phyloP scores from a whole-genome alignment of 106 monocot genomes.

The Phalaenopsis aphrodite region DNA sequence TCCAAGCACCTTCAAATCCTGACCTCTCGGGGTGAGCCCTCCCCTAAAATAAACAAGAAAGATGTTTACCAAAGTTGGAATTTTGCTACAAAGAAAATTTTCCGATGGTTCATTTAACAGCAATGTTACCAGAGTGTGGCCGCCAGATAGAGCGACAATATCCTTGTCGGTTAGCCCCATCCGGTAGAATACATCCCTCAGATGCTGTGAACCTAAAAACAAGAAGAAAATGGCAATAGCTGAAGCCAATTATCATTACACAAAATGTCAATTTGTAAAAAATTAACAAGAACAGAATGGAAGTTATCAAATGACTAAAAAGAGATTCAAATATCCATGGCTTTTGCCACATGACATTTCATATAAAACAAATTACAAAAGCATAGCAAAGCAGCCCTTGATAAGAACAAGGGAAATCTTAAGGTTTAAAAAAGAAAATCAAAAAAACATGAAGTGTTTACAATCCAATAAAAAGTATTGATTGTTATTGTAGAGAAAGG shows the following conservation, averaged over 20 bases:
- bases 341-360: not conserved
- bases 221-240: slow-evolving; percentile 7
- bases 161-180: slow-evolving; percentile 82
- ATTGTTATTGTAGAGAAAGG: not conserved
- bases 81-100: not conserved
- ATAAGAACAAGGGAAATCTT: not conserved
- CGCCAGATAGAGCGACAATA: slow-evolving; percentile 72
- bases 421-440: not conserved
- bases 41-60: slow-evolving; percentile 36
- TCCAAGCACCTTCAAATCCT: slow-evolving; percentile 97
- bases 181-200: slow-evolving; percentile 61
- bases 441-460: not conserved
- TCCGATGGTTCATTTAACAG: not conserved
- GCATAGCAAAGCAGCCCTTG: not conserved
- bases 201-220: slow-evolving; percentile 37
- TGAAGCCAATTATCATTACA: not conserved
- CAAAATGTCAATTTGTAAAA: not conserved
- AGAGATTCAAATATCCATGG: not conserved
- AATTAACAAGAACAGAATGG: not conserved
- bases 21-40: slow-evolving; percentile 90
- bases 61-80: not conserved
- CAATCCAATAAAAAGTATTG: not conserved
- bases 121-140: slow-evolving; percentile 51
- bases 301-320: not conserved
- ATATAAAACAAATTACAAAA: not conserved